Evolutionary conservation across 2,329 filamentous ascomycete genomes (phyloP).

Genomic region (Xylaria polymorpha): DNA sequence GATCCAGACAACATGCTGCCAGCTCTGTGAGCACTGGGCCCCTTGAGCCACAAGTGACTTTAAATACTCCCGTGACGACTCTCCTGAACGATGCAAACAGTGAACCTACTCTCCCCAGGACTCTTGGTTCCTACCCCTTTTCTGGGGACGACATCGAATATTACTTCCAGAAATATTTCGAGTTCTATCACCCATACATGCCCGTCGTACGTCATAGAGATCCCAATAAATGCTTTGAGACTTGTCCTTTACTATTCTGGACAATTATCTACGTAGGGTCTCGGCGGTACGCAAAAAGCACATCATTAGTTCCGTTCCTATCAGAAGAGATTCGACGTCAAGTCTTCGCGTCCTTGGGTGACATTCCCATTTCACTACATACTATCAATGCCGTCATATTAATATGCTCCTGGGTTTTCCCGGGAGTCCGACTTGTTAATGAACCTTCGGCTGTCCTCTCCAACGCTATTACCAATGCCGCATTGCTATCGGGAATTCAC

Average conservation of each 20-base stretch:
- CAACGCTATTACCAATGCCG: conserved; percentile 60
- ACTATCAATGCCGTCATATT: conserved; percentile 65
- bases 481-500: conserved; percentile 62
- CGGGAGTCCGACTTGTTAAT: conserved; percentile 62
- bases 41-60: conserved; percentile 45
- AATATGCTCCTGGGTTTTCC: conserved; percentile 63
- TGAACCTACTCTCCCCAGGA: conserved; percentile 53
- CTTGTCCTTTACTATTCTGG: conserved; percentile 65
- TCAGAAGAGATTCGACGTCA: conserved; percentile 60
- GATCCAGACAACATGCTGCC: conserved; percentile 28
- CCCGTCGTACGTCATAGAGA: conserved; percentile 62
- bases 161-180: conserved; percentile 67
- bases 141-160: conserved; percentile 65
- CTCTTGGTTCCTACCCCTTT: conserved; percentile 60
- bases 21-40: conserved; percentile 4
- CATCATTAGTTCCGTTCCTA: conserved; percentile 57
- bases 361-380: conserved; percentile 58
- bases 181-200: conserved; percentile 64
- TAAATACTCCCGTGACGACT: conserved; percentile 48
- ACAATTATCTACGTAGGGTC: conserved; percentile 63
- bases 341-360: conserved; percentile 58
- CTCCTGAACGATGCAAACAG: conserved; percentile 34
- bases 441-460: conserved; percentile 63
- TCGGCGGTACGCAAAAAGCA: conserved; percentile 60
- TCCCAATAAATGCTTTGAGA: conserved; percentile 63